Base-by-base conservation (phyloP, 2,329 filamentous ascomycete species). In the Cyanodermella asteris region DNA sequence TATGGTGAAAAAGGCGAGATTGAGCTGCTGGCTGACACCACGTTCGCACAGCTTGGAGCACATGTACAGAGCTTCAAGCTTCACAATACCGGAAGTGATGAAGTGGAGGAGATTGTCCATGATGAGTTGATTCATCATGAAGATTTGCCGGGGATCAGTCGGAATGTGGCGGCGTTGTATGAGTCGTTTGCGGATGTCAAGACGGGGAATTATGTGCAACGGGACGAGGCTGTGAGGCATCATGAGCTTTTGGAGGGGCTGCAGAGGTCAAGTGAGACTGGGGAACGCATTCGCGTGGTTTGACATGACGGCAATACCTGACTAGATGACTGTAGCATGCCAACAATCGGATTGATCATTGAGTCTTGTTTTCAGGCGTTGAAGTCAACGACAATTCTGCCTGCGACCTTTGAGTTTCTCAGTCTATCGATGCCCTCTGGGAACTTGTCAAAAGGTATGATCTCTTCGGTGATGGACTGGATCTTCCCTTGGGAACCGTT, bases 371-470 rank as follows among this genome's bases (percentile, higher is more conserved):
- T 11, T 14, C 16, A 25, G 8, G 18, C 10, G 10, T 16, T 16
- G 34, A 64, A 64, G 35, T 62, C 55, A 12, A 64, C 48, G 8
- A 64, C 59, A 21, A 59, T 51, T 11, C 59, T 42, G 2, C 60
- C 60, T 6, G 58, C 55, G 22, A 64, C 49, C 34, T 64, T 46
- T 1, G 58, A 59, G 19, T 44, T 45, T 27, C 46, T 45, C 34
- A 64, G 36, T 34, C 55, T 53, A 35, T 60, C 49, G 13, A 64
- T 55, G 11, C 51, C 56, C 34, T 64, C 58, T 10, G 59, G 42
- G 22, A 63, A 47, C 20, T 49, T 34, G 17, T 51, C 51, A 32
- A 62, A 37, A 0, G 47, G 46, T 28, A 53, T 48, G 3, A 61
- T 51, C 16, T 60, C 59, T 15, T 49, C 51, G 13, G n/a, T n/a